Base-by-base conservation (phyloP, 2,329 filamentous ascomycete genomes). In the Furcasterigmium sp. region DNA sequence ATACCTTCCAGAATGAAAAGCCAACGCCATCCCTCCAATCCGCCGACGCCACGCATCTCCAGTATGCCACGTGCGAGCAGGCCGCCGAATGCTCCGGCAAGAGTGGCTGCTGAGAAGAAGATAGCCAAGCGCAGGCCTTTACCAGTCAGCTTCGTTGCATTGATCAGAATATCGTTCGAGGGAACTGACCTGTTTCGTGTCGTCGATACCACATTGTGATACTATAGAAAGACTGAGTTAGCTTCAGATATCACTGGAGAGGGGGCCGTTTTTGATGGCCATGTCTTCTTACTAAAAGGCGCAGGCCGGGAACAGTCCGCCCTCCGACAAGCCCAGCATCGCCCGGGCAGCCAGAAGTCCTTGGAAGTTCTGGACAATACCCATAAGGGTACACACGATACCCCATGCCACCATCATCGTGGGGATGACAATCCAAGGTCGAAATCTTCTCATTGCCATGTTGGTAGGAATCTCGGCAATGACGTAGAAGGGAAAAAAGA, bases 141-240 rank as follows among this genome's bases (percentile, higher is more conserved):
- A n/a, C n/a, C n/a, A n/a, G n/a, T n/a, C n/a, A n/a, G n/a, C n/a
- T n/a, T n/a, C n/a, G n/a, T n/a, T n/a, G n/a, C n/a, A n/a, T n/a
- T n/a, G n/a, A n/a, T n/a, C n/a, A n/a, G n/a, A n/a, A n/a, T n/a
- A n/a, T n/a, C n/a, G n/a, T n/a, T n/a, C n/a, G n/a, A n/a, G n/a
- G n/a, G n/a, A n/a, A n/a, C n/a, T n/a, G n/a, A 65, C 96, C 91
- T 3, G 91, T 88, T 65, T 97, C 93, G 35, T 73, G 73, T 46
- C 91, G 81, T 46, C 84, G 82, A 55, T 97, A 98, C 90, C 87
- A 94, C 84, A 91, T 91, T 45, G 86, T 82, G 48, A 90, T 82
- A 8, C 91, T 68, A 56, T 90, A 85, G 58, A 85, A 75, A 37
- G 65, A 72, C 42, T 64, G 69, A 18, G 85, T 67, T 51, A 26